phyloP scores from a whole-genome alignment of 805 yeast species.

The Priceomyces medius region DNA sequence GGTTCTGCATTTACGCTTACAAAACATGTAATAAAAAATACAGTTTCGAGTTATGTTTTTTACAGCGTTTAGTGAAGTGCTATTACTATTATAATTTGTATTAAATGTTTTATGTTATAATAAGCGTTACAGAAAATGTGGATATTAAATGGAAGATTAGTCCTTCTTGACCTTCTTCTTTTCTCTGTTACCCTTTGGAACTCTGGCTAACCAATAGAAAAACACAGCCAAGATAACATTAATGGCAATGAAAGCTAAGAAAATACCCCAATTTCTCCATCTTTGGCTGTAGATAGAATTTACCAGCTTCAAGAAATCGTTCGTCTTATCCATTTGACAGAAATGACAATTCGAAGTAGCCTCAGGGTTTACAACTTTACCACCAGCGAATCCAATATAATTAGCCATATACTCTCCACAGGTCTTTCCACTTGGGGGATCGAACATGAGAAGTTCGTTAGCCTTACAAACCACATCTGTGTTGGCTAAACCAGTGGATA shows the following conservation, averaged over 20 bases:
- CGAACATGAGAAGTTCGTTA: slow-evolving; percentile 20
- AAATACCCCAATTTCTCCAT: slow-evolving; percentile 68
- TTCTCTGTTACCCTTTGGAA: slow-evolving; percentile 59
- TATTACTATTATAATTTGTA: too few species aligned
- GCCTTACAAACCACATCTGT: slow-evolving; percentile 36
- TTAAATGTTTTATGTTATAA: too few species aligned
- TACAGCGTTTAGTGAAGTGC: too few species aligned
- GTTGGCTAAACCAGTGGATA: slow-evolving; percentile 27
- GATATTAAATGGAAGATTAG: too few species aligned
- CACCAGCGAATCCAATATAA: slow-evolving; percentile 43
- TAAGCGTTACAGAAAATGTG: too few species aligned
- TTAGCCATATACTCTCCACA: slow-evolving; percentile 21
- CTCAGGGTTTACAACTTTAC: slow-evolving; percentile 42
- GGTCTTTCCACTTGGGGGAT: slow-evolving; percentile 22
- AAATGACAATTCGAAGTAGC: slow-evolving; percentile 57
- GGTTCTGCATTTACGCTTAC: too few species aligned
- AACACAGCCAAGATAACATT: slow-evolving; percentile 31
- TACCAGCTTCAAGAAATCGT: slow-evolving; percentile 52
- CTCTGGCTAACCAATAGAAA: slow-evolving; percentile 67
- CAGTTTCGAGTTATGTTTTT: too few species aligned
- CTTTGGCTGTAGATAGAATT: slow-evolving; percentile 49
- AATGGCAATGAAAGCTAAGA: slow-evolving; percentile 35
- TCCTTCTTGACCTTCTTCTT: slow-evolving; percentile 22
- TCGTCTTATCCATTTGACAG: slow-evolving; percentile 59
- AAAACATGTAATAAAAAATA: too few species aligned